These are phyloP conservation scores for Babesia gibsoni DNA, from an alignment of 169 alveolate species.

Conservation along the genomic window DNA sequence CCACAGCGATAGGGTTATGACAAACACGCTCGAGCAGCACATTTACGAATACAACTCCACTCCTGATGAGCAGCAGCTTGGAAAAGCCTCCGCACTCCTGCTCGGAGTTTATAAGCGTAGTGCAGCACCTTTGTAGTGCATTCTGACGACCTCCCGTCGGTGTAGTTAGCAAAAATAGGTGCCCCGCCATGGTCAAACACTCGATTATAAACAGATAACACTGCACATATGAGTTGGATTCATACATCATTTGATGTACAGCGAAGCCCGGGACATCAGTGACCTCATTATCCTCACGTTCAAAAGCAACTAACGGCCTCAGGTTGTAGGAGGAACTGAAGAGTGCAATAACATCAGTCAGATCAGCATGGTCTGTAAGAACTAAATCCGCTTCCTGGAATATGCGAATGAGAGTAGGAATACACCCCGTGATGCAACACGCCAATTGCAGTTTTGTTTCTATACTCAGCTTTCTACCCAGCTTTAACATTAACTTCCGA, in stretches of 20 bases:
- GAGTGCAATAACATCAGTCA: conserved; percentile 7
- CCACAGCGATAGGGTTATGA: conserved; percentile 40
- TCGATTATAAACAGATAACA: conserved; percentile 47
- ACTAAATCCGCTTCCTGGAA: conserved; percentile 37
- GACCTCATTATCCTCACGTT: not conserved
- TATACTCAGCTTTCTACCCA: conserved; percentile 60
- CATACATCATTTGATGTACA: conserved; percentile 21
- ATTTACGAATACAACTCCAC: conserved; percentile 57
- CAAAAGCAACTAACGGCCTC: conserved; percentile 59
- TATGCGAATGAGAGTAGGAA: conserved; percentile 6
- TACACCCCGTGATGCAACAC: conserved; percentile 23
- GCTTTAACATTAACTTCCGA: conserved; percentile 32
- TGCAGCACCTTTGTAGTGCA: conserved; percentile 50
- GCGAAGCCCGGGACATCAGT: not conserved
- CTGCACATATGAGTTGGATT: conserved; percentile 29
- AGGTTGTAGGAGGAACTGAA: conserved; percentile 15
- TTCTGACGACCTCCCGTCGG: conserved; percentile 51
- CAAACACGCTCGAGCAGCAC: conserved; percentile 49
- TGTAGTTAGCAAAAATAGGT: conserved; percentile 39
- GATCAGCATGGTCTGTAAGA: conserved; percentile 6
- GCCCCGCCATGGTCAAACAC: conserved; percentile 52
- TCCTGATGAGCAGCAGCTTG: conserved; percentile 20
- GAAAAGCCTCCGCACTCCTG: conserved; percentile 16
- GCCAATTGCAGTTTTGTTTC: conserved; percentile 55
- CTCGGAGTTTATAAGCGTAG: conserved; percentile 23